Evolutionary conservation across 176 grass and related monocot genomes (phyloP).

Genomic region (Triticum dicoccoides): DNA sequence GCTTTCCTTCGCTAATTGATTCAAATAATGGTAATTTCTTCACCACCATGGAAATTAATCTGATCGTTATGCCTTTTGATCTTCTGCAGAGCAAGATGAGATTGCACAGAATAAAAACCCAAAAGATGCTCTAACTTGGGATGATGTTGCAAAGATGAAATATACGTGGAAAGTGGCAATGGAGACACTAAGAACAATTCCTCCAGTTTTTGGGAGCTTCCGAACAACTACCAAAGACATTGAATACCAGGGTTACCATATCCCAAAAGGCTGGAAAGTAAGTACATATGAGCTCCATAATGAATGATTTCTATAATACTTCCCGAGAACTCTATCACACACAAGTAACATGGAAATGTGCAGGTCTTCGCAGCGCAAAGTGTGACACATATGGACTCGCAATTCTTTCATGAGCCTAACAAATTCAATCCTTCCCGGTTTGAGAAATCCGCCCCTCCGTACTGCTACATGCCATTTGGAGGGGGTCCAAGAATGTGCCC

Average conservation of each 20-base stretch:
- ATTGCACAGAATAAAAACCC: background rate
- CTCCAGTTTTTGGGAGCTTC: slow-evolving; percentile 45
- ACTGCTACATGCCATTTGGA: slow-evolving; percentile 45
- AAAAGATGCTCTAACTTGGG: slow-evolving; percentile 21
- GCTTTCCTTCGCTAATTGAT: background rate
- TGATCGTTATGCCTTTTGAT: background rate
- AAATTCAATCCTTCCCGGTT: slow-evolving; percentile 44
- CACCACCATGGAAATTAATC: background rate
- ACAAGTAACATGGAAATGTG: background rate
- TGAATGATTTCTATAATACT: background rate
- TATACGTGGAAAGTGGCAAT: slow-evolving; percentile 45
- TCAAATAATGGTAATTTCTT: background rate
- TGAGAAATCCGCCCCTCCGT: slow-evolving; percentile 19
- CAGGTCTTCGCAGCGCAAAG: slow-evolving; percentile 43
- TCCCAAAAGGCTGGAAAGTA: slow-evolving; percentile 49
- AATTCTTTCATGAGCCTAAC: slow-evolving; percentile 26
- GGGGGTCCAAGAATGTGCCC: slow-evolving; percentile 50
- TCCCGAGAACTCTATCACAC: background rate
- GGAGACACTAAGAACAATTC: slow-evolving; percentile 42
- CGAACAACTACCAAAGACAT: slow-evolving; percentile 34
- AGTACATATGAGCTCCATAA: background rate
- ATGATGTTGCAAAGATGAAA: slow-evolving; percentile 45
- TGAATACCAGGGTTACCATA: slow-evolving; percentile 30
- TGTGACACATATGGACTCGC: slow-evolving; percentile 44
- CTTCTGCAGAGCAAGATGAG: slow-evolving; percentile 23